Percentiles rank a stretch among this genome's conserved stretches.
phyloP scores from a whole-genome alignment of 2,329 filamentous ascomycete genomes.

The Arthrobotrys conoides region DNA sequence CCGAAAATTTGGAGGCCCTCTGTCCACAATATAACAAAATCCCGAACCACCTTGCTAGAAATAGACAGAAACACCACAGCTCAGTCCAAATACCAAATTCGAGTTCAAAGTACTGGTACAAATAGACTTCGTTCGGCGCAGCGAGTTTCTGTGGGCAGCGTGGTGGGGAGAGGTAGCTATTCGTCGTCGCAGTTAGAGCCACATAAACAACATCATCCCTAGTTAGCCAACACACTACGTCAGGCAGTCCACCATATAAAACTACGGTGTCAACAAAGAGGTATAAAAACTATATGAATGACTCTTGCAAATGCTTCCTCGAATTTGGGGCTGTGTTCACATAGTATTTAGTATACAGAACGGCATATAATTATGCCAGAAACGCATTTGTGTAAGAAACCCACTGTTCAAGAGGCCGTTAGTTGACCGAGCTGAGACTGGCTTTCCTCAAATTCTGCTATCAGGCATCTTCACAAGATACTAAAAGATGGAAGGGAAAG shows the following conservation, averaged over 20 bases:
- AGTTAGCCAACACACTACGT: conserved; percentile 39
- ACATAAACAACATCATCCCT: conserved; percentile 61
- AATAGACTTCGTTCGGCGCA: background rate
- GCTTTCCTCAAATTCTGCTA: background rate
- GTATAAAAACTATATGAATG: background rate
- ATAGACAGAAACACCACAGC: conserved; percentile 9
- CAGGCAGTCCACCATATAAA: conserved; percentile 2
- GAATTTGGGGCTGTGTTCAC: background rate
- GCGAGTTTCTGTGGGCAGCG: conserved; percentile 15
- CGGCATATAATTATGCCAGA: background rate
- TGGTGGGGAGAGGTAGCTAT: conserved; percentile 43
- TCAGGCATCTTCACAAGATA: background rate
- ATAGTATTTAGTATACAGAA: background rate
- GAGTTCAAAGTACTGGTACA: conserved; percentile 39
- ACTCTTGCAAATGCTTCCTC: background rate
- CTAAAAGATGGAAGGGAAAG: background rate
- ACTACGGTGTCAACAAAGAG: conserved; percentile 27
- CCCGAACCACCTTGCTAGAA: conserved; percentile 12
- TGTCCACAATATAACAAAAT: conserved; percentile 7
- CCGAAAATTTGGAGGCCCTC: conserved; percentile 22
- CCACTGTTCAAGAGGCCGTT: background rate
- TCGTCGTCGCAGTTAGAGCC: conserved; percentile 42
- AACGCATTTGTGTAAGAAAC: background rate
- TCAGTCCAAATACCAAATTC: background rate
- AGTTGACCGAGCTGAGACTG: background rate